Percentiles rank a stretch among this genome's conserved stretches.
Conservation (phyloP, 2,329 filamentous ascomycete species). For the Helotiales sp. region DNA sequence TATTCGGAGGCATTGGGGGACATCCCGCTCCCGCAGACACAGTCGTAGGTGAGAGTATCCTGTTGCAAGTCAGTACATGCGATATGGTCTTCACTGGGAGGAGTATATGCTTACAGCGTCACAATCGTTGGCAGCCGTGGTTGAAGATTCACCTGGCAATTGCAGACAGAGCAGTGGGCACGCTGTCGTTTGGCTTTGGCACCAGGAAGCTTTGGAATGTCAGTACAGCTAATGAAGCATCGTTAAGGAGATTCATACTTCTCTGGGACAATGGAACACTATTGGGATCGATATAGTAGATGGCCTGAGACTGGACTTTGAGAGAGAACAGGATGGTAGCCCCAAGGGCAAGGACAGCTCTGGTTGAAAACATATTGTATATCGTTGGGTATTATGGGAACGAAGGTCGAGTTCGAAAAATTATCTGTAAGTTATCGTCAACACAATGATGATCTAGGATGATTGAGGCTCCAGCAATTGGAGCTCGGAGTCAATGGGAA, state of each 20-base stretch:
- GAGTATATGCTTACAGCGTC: conserved; percentile 53
- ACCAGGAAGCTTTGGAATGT: conserved; percentile 58
- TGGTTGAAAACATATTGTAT: conserved; percentile 54
- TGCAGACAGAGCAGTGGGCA: conserved; percentile 76
- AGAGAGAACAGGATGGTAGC: conserved; percentile 51
- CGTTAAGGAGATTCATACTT: conserved; percentile 30
- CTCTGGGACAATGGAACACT: conserved; percentile 51
- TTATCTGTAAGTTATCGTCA: conserved; percentile 7
- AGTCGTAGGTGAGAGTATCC: conserved; percentile 65
- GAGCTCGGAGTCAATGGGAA: background rate
- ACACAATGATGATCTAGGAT: background rate
- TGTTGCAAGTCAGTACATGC: conserved; percentile 29
- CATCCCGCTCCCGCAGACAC: conserved; percentile 66
- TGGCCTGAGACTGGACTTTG: conserved; percentile 46
- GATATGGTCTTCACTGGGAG: background rate
- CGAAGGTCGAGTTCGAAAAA: background rate
- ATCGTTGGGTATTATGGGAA: background rate
- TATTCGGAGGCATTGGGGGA: conserved; percentile 75
- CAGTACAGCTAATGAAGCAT: conserved; percentile 20
- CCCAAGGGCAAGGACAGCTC: conserved; percentile 41
- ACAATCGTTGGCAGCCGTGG: conserved; percentile 63
- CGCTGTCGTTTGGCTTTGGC: conserved; percentile 57
- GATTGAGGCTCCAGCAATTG: background rate
- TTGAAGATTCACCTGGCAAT: conserved; percentile 41
- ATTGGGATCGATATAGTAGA: conserved; percentile 62